Evolutionary conservation across 495 filamentous ascomycete species (phyloP).

Genomic region (Hyaloscypha variabilis): DNA sequence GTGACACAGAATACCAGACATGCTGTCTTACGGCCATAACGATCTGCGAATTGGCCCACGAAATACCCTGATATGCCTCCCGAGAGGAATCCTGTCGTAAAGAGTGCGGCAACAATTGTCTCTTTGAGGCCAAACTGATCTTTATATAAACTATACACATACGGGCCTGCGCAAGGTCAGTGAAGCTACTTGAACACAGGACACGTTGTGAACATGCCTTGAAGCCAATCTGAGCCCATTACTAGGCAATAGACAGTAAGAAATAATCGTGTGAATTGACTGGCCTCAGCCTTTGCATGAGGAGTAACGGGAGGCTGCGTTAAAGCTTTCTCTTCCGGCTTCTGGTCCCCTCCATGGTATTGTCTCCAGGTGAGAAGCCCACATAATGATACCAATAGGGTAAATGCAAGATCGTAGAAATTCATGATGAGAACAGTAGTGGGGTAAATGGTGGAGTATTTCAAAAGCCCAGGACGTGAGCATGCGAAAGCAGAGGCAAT

Average conservation of each 20-base stretch:
- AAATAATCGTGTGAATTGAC: slow-evolving; percentile 41
- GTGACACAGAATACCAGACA: slow-evolving; percentile 54
- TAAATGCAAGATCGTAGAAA: slow-evolving; percentile 27
- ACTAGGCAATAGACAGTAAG: slow-evolving; percentile 50
- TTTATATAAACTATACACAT: slow-evolving; percentile 57
- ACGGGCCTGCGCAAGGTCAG: slow-evolving; percentile 41
- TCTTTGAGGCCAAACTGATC: slow-evolving; percentile 51
- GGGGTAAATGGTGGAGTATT: not conserved
- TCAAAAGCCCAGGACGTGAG: not conserved
- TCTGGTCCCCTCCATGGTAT: slow-evolving; percentile 17
- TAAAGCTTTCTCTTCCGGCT: slow-evolving; percentile 18
- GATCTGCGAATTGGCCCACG: slow-evolving; percentile 53
- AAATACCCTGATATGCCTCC: slow-evolving; percentile 52
- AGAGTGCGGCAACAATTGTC: slow-evolving; percentile 49
- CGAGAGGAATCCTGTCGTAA: slow-evolving; percentile 54
- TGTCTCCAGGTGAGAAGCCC: slow-evolving; percentile 28
- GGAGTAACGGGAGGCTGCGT: slow-evolving; percentile 14
- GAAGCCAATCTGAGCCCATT: slow-evolving; percentile 58
- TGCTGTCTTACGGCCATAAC: slow-evolving; percentile 47
- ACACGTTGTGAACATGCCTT: slow-evolving; percentile 35
- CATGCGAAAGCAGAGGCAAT: not conserved
- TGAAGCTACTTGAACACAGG: not conserved
- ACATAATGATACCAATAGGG: slow-evolving; percentile 24
- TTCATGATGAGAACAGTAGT: slow-evolving; percentile 19
- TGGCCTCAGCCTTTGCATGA: slow-evolving; percentile 34